These are phyloP conservation scores for Candida krabiensis DNA, from an alignment of 805 yeast genomes.

Conservation along the genomic window DNA sequence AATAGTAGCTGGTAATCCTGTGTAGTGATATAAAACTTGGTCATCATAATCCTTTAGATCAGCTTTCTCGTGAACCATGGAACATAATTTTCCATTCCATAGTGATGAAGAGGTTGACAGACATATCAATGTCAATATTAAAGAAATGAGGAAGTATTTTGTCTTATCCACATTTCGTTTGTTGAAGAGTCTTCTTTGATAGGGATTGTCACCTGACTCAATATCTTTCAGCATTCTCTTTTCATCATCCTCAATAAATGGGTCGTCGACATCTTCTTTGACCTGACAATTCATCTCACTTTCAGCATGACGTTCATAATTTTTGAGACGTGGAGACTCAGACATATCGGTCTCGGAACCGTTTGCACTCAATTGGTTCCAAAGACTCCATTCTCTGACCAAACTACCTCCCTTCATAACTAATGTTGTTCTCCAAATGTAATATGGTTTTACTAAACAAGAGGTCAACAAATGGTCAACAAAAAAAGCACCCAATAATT, in stretches of 20 bases:
- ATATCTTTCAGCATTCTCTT: conserved; percentile 1
- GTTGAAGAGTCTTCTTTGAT: no score
- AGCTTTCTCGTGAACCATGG: no score
- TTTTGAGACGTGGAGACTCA: no score
- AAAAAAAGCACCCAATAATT: no score
- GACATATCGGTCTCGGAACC: no score
- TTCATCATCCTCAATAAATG: conserved; percentile 2
- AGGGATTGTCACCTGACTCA: no score
- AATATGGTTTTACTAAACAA: conserved; percentile 62
- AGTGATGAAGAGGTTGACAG: background rate
- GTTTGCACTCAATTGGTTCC: conserved; percentile 36
- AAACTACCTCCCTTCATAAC: conserved; percentile 27
- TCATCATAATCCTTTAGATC: no score
- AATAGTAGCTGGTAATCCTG: background rate
- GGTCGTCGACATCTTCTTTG: conserved; percentile 1
- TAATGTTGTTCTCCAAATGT: conserved; percentile 67
- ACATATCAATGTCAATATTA: no score
- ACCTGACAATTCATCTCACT: no score
- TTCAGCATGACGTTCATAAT: no score
- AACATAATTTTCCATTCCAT: background rate
- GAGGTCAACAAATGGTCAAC: no score
- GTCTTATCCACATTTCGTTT: background rate
- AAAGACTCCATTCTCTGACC: conserved; percentile 35
- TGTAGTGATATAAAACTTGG: no score
- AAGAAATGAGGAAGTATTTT: background rate